Evolutionary conservation across 1,284 basidiomycete genomes (phyloP), one percentile per base, ranked within the genome.

Genomic region (Microbotryum lychnidis-dioicae): DNA sequence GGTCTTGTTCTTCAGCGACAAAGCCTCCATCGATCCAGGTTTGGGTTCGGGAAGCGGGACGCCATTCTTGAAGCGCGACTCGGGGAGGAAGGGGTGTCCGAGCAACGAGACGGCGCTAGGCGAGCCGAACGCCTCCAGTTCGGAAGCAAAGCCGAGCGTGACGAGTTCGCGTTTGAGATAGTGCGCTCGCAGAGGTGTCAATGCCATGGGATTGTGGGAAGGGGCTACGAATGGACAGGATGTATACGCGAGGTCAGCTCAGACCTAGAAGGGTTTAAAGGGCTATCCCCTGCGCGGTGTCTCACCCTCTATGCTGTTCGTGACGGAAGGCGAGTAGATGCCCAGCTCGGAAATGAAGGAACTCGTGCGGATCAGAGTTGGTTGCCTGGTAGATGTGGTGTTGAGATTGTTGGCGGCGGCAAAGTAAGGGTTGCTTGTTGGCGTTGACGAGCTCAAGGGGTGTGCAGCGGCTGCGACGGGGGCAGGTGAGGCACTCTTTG

Each of bases 121-220:
- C 55, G 78, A 73, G 6, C 84, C 83, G 68, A 93, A 81, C 48
- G 80, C 78, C 63, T 83, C 80, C 58, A 96, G 80, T 75, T 97
- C 93, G 45, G 79, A 78, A 66, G 80, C 77, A 67, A 94, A 85
- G 75, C 97, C 86, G 50, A 96, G 83, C 68, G 87, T 84, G 51
- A 97, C 83, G 58, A 97, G 84, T n/a, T 87, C 82, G 76, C 94
- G 93, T 79, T 96, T 97, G 73, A 97, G 86, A 75, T 97, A 97
- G 73, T 97, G 92, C 1, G 91, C 90, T 47, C 91, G 84, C 33
- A 92, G 77, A 6, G 92, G 88, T 0, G 89, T 89, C 53, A 94
- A 52, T 16, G 51, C 31, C 25, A 62, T 56, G 0, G 66, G 66
- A 14, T 55, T 44, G 21, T 20, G 20, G 16, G 53, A 27, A 20